Base-by-base conservation (phyloP, 768 basidiomycete species). In the Chalciporus chontae region DNA sequence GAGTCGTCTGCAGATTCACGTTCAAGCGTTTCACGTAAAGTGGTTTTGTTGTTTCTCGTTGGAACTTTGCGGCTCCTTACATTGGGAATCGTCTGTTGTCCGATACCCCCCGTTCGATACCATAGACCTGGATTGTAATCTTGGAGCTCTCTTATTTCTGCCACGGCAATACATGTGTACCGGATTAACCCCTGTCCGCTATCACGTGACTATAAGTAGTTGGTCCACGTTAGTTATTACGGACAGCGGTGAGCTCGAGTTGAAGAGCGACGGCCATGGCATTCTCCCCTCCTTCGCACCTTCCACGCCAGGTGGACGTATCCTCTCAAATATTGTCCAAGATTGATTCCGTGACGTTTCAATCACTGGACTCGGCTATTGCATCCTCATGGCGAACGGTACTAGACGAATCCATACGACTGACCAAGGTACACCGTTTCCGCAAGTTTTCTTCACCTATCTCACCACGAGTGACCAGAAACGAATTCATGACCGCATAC, bases 401-500 rank as follows among this genome's bases (percentile, higher is more conserved):
- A 62, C 74, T 95, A 24, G 83, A 94, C 56, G 75, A 78, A 40
- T 81, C 84, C 11, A 87, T 94, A 52, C 69, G 70, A 19, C 70
- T 73, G 31, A 90, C 87, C 10, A 88, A 90, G 75, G 92, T 90
- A 60, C 43, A 45, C 29, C 43, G 40, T 37, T 52, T 45, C 29
- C 45, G 1, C 47, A 48, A 24, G 29, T 51, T 39, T 37, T 17
- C 26, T 26, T 21, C 44, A 21, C 37, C 21, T 11, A n/a, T 53
- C 23, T 43, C 24, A 59, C 59, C 41, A 40, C 7, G 17, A 38
- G 48, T 42, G 54, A 58, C 34, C 67, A 92, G 83, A 71, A 74
- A 59, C 78, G 74, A 59, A 83, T 95, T 56, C 83, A 86, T 57
- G 82, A 86, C 56, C 80, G 87, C 42, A 84, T 92, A 55, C 77